Base-by-base conservation (phyloP, 768 basidiomycete genomes). In the Suillus occidentalis region DNA sequence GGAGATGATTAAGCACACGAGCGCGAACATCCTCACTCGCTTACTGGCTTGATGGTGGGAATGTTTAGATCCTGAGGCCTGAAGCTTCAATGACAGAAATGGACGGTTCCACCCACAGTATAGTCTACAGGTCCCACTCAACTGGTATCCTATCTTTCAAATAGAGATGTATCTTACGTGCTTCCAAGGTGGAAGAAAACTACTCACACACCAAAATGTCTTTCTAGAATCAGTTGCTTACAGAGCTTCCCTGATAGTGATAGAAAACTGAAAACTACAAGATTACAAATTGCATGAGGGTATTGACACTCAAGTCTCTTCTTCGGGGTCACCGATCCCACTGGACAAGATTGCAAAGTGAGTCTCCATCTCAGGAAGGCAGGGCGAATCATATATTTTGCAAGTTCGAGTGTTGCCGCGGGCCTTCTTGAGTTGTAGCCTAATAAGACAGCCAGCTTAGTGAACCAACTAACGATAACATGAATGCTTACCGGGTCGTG, bases 321-420 rank as follows among this genome's bases (percentile, higher is more conserved):
- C 96, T 71, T 96, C 94, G 2, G 96, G 95, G 73, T 98, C 97
- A 6, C 92, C 93, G 65, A 99, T 95, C 65, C 97, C 97, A 70
- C 91, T 88, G 9, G 87, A 79, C 61, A 94, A 89, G 77, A 99
- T 98, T 40, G 95, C 94, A 75, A 99, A 99, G 63, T 91, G 91
- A 3, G 91, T 95, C 75, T 99, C 97, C 69, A 92, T 94, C 77
- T 99, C 97, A 12, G 97, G 97, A 42, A 99, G 80, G 79, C 95
- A 98, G 0, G 97, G 97, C 4, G 95, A 97, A 81, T 99, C 97
- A 71, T 97, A 97, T 69, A 99, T 96, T 78, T 95, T 97, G 80
- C 95, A 97, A 25, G 93, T 88, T 63, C 97, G 91, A 58, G 92
- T 95, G 67, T 92, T 90, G 12, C 92, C 97, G 42, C 97, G 87